Percentiles rank a stretch among this genome's conserved stretches.
These are phyloP conservation scores for Neurospora sp. DNA, from an alignment of 495 filamentous ascomycete species.

Conservation along the genomic window DNA sequence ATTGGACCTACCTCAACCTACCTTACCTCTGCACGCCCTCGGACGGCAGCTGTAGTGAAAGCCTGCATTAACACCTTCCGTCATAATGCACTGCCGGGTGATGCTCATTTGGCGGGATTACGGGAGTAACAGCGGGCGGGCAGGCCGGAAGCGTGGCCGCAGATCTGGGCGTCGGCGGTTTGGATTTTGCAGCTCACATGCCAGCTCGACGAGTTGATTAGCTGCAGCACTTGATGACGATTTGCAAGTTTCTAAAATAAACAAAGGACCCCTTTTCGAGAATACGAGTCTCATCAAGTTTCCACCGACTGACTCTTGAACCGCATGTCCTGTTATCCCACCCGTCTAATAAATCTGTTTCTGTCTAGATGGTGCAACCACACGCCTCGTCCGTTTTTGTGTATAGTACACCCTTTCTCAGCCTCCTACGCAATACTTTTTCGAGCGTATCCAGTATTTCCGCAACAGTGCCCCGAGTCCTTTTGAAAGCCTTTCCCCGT, in stretches of 20 bases:
- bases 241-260: background rate
- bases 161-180: background rate
- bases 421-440: background rate
- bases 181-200: background rate
- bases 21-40: background rate
- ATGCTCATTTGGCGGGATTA: background rate
- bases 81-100: background rate
- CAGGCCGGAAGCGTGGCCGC: background rate
- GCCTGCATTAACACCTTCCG: background rate
- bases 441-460: background rate
- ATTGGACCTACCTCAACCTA: background rate
- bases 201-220: background rate
- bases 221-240: background rate
- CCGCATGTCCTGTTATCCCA: background rate
- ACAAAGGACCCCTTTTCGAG: background rate
- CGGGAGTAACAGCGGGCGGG: background rate
- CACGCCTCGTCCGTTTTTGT: background rate
- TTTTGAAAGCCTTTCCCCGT: background rate
- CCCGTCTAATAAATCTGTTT: background rate
- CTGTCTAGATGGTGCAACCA: background rate
- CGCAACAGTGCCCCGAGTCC: background rate
- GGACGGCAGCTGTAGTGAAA: background rate
- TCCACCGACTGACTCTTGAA: background rate
- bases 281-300: background rate
- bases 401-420: background rate